Percentiles rank a stretch among this genome's conserved stretches.
phyloP scores from a whole-genome alignment of 108 stramenopile genomes.

The Chaetoceros tenuissimus region DNA sequence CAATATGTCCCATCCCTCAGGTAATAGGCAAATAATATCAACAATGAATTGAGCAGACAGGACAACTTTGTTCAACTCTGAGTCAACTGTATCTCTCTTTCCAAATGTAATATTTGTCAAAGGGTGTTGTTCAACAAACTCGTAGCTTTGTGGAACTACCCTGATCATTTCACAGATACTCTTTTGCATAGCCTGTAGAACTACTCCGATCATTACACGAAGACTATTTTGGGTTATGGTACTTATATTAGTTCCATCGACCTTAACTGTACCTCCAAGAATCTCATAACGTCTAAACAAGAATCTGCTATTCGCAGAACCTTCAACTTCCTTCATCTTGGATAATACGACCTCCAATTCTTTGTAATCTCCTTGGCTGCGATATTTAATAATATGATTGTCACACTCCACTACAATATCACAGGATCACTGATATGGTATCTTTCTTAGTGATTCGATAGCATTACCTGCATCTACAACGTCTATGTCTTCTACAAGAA shows the following conservation, averaged over 20 bases:
- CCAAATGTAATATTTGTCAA: conserved; percentile 83
- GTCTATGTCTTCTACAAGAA: conserved; percentile 86
- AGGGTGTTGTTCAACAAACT: conserved; percentile 94
- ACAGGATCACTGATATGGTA: conserved; percentile 35
- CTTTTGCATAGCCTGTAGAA: too few relatives aligned
- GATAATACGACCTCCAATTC: conserved; percentile 85
- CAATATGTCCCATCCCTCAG: conserved; percentile 87
- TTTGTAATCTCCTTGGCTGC: conserved; percentile 64
- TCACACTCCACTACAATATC: conserved; percentile 90
- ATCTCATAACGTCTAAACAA: conserved; percentile 93
- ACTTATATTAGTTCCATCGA: conserved; percentile 90
- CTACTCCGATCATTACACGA: conserved; percentile 83
- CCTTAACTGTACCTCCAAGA: conserved; percentile 74
- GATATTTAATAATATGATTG: conserved; percentile 90
- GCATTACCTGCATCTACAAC: conserved; percentile 80
- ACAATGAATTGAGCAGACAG: conserved; percentile 65
- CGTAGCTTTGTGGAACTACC: conserved; percentile 88
- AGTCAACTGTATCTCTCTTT: conserved; percentile 54
- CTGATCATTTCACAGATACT: too few relatives aligned
- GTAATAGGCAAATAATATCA: conserved; percentile 66
- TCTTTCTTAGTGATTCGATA: conserved; percentile 32
- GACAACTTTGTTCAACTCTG: conserved; percentile 63
- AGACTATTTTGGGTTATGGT: conserved; percentile 70
- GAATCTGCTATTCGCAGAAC: conserved; percentile 86
- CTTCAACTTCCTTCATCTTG: conserved; percentile 87